A percentile compares a stretch with the other conserved stretches of the same genome.
These are phyloP conservation scores for Naganishia randhawae DNA, from an alignment of 768 basidiomycete genomes.

Conservation along the genomic window DNA sequence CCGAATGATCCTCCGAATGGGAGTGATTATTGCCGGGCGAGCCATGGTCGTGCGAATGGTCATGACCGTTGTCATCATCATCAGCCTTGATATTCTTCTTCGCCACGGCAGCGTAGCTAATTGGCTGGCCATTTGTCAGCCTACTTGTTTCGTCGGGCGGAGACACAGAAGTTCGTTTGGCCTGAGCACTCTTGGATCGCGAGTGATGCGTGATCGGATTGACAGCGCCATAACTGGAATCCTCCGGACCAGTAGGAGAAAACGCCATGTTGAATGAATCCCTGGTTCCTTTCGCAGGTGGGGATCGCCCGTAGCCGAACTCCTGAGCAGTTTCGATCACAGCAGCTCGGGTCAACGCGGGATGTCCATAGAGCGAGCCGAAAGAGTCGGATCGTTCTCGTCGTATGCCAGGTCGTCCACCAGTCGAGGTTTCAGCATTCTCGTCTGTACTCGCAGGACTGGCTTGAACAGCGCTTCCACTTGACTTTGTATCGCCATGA, in stretches of 20 bases:
- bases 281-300: neutral
- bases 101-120: constrained; percentile 29
- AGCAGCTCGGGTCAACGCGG: constrained; percentile 54
- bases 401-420: neutral
- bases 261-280: constrained; percentile 16
- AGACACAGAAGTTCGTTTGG: constrained; percentile 33
- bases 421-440: neutral
- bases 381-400: constrained; percentile 47
- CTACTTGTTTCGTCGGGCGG: constrained; percentile 31
- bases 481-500: constrained; percentile 51
- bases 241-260: constrained; percentile 9
- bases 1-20: constrained; percentile 29
- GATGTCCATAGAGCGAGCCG: constrained; percentile 64
- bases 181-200: constrained; percentile 30
- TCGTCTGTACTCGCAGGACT: neutral
- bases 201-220: constrained; percentile 28
- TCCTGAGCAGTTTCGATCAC: constrained; percentile 75
- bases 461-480: neutral
- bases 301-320: constrained; percentile 53
- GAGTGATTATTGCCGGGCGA: constrained; percentile 12
- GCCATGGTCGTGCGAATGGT: constrained; percentile 53
- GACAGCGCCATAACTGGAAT: constrained; percentile 4
- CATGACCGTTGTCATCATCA: constrained; percentile 36
- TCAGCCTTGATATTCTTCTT: constrained; percentile 18
- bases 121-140: constrained; percentile 23